Percentiles rank a stretch among this genome's conserved stretches.
Evolutionary conservation across 805 yeast genomes (phyloP).

Genomic region (Ogataea philodendri): DNA sequence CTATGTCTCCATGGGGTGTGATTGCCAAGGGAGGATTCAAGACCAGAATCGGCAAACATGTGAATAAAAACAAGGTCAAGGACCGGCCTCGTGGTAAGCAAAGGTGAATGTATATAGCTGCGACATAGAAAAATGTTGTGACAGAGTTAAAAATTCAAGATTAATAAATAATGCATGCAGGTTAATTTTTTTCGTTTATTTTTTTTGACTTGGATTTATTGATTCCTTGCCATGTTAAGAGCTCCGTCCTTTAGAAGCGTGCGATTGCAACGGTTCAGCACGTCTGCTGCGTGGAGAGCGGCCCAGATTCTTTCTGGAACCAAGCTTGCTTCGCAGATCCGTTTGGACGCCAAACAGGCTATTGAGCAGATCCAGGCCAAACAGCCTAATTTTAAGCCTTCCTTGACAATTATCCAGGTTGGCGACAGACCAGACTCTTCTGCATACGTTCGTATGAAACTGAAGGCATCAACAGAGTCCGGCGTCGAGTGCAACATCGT

Average conservation of each 20-base stretch:
- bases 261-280: slow-evolving; percentile 18
- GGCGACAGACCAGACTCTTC: slow-evolving; percentile 77
- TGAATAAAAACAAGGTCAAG: slow-evolving; percentile 78
- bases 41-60: slow-evolving; percentile 88
- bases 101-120: slow-evolving; percentile 17
- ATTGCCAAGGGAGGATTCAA: slow-evolving; percentile 87
- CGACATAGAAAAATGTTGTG: slow-evolving; percentile 8
- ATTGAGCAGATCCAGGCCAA: slow-evolving; percentile 41
- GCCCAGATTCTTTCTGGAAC: slow-evolving; percentile 46
- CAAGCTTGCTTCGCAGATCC: slow-evolving; percentile 42
- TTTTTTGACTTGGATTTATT: slow-evolving; percentile 12
- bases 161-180: slow-evolving; percentile 1
- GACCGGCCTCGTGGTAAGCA: slow-evolving; percentile 85
- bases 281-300: slow-evolving; percentile 17
- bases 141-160: slow-evolving; percentile 1
- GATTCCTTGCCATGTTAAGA: slow-evolving; percentile 12
- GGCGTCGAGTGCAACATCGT: slow-evolving; percentile 60
- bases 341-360: slow-evolving; percentile 42
- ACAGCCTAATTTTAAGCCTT: slow-evolving; percentile 60
- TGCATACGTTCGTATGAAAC: slow-evolving; percentile 79
- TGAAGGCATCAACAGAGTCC: slow-evolving; percentile 73
- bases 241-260: slow-evolving; percentile 9
- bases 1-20: slow-evolving; percentile 96
- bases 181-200: no score
- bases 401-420: slow-evolving; percentile 69